Percentiles rank a stretch among this genome's conserved stretches.
These are phyloP conservation scores for Scytalidium sp. DNA, from an alignment of 2,329 filamentous ascomycete species.

Conservation along the genomic window DNA sequence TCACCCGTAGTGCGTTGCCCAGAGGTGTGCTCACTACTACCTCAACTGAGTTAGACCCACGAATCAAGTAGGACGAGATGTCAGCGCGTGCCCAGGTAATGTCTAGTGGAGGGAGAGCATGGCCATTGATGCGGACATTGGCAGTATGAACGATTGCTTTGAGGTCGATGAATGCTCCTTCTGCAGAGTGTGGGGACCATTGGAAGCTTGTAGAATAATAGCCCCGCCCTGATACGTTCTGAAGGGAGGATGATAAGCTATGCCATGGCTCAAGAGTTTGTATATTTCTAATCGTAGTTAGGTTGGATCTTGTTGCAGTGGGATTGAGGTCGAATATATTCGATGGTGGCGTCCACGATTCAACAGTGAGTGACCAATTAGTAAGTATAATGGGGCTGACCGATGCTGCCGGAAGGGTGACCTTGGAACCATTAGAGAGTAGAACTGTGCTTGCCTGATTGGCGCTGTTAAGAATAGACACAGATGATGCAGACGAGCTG, in stretches of 20 bases:
- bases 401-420: no score
- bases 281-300: no score
- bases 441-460: no score
- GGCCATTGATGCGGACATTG: neutral
- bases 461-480: no score
- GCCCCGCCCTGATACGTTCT: no score
- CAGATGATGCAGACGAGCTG: no score
- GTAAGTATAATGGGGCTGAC: no score
- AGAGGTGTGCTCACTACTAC: slow-evolving; percentile 1
- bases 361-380: slow-evolving; percentile 33
- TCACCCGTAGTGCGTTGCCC: neutral
- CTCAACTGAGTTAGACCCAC: neutral
- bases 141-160: neutral
- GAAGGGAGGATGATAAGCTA: no score
- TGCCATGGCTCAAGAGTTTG: no score
- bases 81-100: neutral
- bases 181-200: neutral
- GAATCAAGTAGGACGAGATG: neutral
- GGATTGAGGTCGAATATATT: slow-evolving; percentile 25
- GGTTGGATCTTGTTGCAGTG: slow-evolving; percentile 23
- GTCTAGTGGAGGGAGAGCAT: neutral
- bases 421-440: no score
- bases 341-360: slow-evolving; percentile 35
- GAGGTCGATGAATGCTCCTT: neutral
- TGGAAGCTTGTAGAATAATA: neutral